Evolutionary conservation across 2,329 filamentous ascomycete species (phyloP), one percentile per base, ranked within the genome.

Genomic region (Westerdykella aurantiaca): DNA sequence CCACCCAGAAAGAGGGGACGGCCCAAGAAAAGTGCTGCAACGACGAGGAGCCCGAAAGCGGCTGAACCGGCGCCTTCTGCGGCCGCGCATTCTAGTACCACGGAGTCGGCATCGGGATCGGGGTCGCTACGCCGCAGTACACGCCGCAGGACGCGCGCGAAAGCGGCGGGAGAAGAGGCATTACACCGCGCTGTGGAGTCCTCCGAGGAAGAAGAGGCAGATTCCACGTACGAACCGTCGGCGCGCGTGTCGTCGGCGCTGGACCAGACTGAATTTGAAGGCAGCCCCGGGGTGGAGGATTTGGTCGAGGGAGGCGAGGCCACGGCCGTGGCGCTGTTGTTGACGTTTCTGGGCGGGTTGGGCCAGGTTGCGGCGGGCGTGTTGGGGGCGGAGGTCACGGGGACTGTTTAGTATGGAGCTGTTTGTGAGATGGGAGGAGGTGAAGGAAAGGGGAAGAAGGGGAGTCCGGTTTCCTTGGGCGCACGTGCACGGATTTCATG

Each of bases 301-400:
- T 21, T 66, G 12, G 52, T 57, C 2, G 54, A 58, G 6, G 63
- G 62, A 12, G 58, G 61, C 9, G 66, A 69, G 46, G 58, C 61
- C 7, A 66, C 64, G 9, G 66, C 58, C 6, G 43, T 69, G 39
- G 58, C 61, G 2, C 44, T 68, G 31, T 65, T 62, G 34, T 46
- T 69, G 25, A 46, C 56, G 6, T 60, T 67, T 23, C 31, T 60
- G 2, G 66, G 65, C 10, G 66, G 66, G 6, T 41, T 68, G 18
- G 66, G 66, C 1, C 53, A 61, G 42, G 37, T 65, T 23, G 61
- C 58, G 35, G 53, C 63, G 16, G 55, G 58, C 21, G 59, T 60
- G 34, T 47, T 68, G 14, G 66, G 66, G 7, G 64, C 64, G 14
- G 66, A 69, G 49, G 60, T 62, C 21, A 61, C 50, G 9, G 44